Evolutionary conservation across 352 stramenopile genomes (phyloP), one percentile per base, ranked within the genome.

Genomic region (Phytophthora foliorum): DNA sequence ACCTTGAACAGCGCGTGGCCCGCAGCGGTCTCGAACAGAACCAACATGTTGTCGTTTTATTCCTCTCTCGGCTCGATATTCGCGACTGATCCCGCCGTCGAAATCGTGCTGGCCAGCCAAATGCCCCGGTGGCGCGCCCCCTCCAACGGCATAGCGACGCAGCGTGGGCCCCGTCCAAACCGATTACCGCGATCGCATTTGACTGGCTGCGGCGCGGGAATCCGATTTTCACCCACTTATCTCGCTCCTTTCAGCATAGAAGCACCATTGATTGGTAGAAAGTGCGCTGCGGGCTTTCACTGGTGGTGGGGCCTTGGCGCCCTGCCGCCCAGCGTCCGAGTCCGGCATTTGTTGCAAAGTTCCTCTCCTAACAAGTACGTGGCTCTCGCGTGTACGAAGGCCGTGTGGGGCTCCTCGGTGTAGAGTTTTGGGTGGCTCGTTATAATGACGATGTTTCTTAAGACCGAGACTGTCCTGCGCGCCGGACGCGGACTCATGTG

Each of bases 1-100:
- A 99, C 96, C 90, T 99, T 99, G 75, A 99, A 99, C 27, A 99
- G 88, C 62, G 98, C 98, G 81, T 99, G 99, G 44, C 98, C 98
- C 59, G 97, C 98, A 17, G 98, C 94, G 36, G 98, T 99, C 81
- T 99, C 98, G 74, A 99, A 99, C 34, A 99, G 86, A 64, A 99
- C 95, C 62, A 99, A 88, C 98, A 99, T 46, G 9, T 42, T 42
- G 36, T 99, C 41, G 55, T 82, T n/a, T 52, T 34, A 29, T 34
- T 57, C 24, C 61, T 42, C 36, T 69, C 41, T 17, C n/a, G 29
- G 24, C 57, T 65, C 53, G 57, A 72, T 70, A 67, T 75, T 80
- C 63, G 52, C 74, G 69, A 81, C 69, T 81, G 74, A 72, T 69
- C 57, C 45, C 44, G 36, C 17, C 45, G 48, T 24, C 38, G 16